Base-by-base conservation (phyloP, 805 yeast genomes). In the Candida odintsovae region DNA sequence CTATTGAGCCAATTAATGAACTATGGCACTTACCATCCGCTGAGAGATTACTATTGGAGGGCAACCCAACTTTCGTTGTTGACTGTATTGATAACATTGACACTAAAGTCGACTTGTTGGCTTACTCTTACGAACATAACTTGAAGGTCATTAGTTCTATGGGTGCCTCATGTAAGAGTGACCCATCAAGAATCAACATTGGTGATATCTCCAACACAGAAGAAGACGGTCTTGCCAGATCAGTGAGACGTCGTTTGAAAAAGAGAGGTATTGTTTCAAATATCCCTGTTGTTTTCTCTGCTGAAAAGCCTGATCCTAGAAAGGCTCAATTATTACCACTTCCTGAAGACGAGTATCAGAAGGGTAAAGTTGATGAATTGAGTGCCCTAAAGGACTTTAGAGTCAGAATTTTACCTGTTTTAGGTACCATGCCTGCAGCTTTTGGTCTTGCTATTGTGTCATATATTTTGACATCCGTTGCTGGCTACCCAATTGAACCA, bases 111-210 rank as follows among this genome's bases (percentile, higher is more conserved):
- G 99, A 94, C 58, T 70, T 94, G 44, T 69, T 94, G 53, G 82
- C 82, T 28, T 90, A 75, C 65, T 83, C 95, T 54, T 70, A 82
- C 61, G 71, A 73, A 16, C 67, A 79, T 39, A 64, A 73, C 2
- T 62, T 92, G 29, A 78, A 77, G n/a, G 85, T 90, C 28, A 77
- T 94, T 36, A 82, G 95, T 5, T 86, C 97, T 1, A 95, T 95
- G 81, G 99, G 99, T 23, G 98, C 99, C 1, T 96, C 97, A 5
- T 85, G 96, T 56, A 94, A 94, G 64, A 84, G 95, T 44, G 99
- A 94, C 62, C 95, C 98, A 12, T 84, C 97, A 3, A 74, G 98
- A 58, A 79, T 94, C 47, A 86, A 89, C 61, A 76, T 94, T 38
- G 90, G 90, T 29, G 99, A 94, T 66, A 80, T 94, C 45, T 82